phyloP scores from a whole-genome alignment of 768 basidiomycete genomes.

The Xerocomellus dryophilus region DNA sequence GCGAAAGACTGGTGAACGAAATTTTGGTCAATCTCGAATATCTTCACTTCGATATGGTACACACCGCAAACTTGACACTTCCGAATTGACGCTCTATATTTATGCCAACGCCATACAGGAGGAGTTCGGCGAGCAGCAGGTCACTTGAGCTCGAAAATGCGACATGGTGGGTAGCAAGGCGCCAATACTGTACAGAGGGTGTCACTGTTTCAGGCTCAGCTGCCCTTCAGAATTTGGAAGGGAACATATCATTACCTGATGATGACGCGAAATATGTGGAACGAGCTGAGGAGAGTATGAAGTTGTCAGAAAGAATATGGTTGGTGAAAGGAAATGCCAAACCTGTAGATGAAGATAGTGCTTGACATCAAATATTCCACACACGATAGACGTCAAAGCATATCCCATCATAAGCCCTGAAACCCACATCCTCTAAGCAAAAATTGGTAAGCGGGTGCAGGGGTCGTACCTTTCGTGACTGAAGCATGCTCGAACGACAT shows the following conservation, averaged over 20 bases:
- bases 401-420: conserved; percentile 74
- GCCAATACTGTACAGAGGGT: conserved; percentile 68
- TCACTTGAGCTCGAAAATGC: conserved; percentile 85
- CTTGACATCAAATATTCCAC: conserved; percentile 81
- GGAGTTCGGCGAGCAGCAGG: conserved; percentile 68
- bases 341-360: conserved; percentile 87
- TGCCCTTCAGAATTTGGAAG: conserved; percentile 9
- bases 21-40: conserved; percentile 5
- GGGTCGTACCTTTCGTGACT: conserved; percentile 70
- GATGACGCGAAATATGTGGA: conserved; percentile 86
- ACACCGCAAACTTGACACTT: conserved; percentile 80
- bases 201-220: conserved; percentile 34
- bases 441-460: neutral
- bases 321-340: conserved; percentile 17
- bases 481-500: conserved; percentile 85
- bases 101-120: conserved; percentile 69
- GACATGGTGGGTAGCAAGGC: conserved; percentile 68
- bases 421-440: neutral
- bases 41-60: conserved; percentile 22
- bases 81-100: conserved; percentile 85
- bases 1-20: conserved; percentile 61
- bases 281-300: conserved; percentile 52
- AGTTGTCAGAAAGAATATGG: conserved; percentile 1
- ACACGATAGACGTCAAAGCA: conserved; percentile 69
- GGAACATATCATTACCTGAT: conserved; percentile 56